Evolutionary conservation across 192 early-diverging fungal genomes (phyloP).

Genomic region (Phycomyces nitens): DNA sequence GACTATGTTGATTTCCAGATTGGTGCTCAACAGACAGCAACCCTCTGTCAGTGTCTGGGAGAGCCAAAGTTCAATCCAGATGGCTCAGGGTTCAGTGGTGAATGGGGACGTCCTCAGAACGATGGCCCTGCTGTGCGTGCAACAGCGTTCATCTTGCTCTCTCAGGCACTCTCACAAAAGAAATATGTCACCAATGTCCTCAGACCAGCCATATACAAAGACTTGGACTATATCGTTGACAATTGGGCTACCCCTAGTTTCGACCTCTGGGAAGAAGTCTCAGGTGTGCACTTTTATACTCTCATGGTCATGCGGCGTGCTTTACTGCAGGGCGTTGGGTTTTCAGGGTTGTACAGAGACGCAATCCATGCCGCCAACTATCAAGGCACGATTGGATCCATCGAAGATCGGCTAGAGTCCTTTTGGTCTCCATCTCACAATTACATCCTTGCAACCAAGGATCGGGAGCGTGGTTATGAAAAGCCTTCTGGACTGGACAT

Average conservation of each 20-base stretch:
- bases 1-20: conserved; percentile 38
- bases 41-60: conserved; percentile 43
- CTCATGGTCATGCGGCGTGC: conserved; percentile 58
- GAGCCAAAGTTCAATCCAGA: conserved; percentile 67
- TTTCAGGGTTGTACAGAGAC: conserved; percentile 33
- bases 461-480: conserved; percentile 31
- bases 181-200: conserved; percentile 10
- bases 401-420: conserved; percentile 16
- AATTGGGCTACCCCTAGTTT: conserved; percentile 42
- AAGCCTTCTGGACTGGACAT: conserved; percentile 56
- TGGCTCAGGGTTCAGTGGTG: conserved; percentile 41
- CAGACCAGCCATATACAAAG: conserved; percentile 41
- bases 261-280: conserved; percentile 81
- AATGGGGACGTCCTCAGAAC: conserved; percentile 65
- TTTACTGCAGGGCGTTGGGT: conserved; percentile 48
- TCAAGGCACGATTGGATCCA: neutral
- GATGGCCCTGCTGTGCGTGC: conserved; percentile 63
- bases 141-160: conserved; percentile 37
- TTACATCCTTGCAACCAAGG: conserved; percentile 37
- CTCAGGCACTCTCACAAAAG: conserved; percentile 26
- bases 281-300: conserved; percentile 70
- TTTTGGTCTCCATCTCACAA: conserved; percentile 42
- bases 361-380: neutral
- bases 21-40: conserved; percentile 22
- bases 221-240: conserved; percentile 58